Evolutionary conservation across 139 green algal genomes (phyloP).

Genomic region (Dunaliella primolecta): DNA sequence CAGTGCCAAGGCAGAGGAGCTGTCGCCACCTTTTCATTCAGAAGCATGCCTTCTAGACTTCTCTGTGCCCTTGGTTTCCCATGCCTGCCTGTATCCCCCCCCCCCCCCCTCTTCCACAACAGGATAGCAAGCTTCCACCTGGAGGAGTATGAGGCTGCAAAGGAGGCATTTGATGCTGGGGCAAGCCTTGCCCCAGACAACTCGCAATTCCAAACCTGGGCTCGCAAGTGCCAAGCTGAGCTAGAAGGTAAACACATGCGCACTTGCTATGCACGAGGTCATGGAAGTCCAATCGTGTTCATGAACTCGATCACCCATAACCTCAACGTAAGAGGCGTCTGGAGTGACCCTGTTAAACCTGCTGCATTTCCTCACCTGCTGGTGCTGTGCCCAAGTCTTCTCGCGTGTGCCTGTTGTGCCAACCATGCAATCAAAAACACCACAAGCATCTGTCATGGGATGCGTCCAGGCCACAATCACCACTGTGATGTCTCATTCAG

Average conservation of each 20-base stretch:
- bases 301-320: neutral
- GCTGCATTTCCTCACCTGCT: too few relatives aligned
- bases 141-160: conserved; percentile 87
- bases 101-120: too few relatives aligned
- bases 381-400: neutral
- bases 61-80: too few relatives aligned
- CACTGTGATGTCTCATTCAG: too few relatives aligned
- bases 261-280: neutral
- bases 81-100: too few relatives aligned
- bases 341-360: neutral
- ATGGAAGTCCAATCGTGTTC: neutral
- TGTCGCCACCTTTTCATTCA: too few relatives aligned
- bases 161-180: conserved; percentile 60
- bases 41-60: too few relatives aligned
- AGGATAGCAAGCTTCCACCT: conserved; percentile 72
- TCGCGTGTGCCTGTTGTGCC: neutral
- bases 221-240: conserved; percentile 75
- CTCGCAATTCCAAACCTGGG: conserved; percentile 60
- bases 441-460: too few relatives aligned
- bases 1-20: too few relatives aligned
- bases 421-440: neutral
- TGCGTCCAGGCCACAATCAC: too few relatives aligned
- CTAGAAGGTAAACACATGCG: conserved; percentile 52
- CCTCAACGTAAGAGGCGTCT: neutral
- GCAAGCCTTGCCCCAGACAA: conserved; percentile 53